Evolutionary conservation across 768 basidiomycete genomes (phyloP).

Genomic region (Sistotremastrum suecicum): DNA sequence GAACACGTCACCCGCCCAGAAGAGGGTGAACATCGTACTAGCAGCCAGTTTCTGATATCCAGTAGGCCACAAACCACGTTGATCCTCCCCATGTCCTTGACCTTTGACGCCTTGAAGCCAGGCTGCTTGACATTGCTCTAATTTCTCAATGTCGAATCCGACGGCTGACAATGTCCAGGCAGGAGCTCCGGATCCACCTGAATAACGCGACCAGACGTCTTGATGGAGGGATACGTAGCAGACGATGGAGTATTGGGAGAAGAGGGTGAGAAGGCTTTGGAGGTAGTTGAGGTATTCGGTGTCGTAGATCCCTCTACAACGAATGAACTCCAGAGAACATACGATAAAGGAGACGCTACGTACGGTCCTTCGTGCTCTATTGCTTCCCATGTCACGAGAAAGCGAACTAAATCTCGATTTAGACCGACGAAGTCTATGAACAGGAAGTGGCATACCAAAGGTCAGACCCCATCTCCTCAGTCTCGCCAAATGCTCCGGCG

Average conservation of each 20-base stretch:
- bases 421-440: background rate
- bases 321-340: background rate
- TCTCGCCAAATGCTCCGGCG: slow-evolving; percentile 69
- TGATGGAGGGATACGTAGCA: slow-evolving; percentile 81
- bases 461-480: slow-evolving; percentile 79
- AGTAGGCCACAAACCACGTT: slow-evolving; percentile 82
- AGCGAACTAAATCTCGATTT: slow-evolving; percentile 43
- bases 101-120: slow-evolving; percentile 74
- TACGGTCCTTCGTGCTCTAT: slow-evolving; percentile 89
- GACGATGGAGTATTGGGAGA: slow-evolving; percentile 58
- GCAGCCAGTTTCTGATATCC: slow-evolving; percentile 92
- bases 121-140: slow-evolving; percentile 77
- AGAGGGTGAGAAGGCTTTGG: slow-evolving; percentile 45
- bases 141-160: slow-evolving; percentile 68
- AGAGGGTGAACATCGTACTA: slow-evolving; percentile 80
- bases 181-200: slow-evolving; percentile 91
- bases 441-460: slow-evolving; percentile 44
- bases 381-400: slow-evolving; percentile 95
- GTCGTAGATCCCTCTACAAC: slow-evolving; percentile 67
- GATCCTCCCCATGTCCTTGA: slow-evolving; percentile 60
- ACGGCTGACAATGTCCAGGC: slow-evolving; percentile 85
- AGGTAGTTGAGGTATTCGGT: slow-evolving; percentile 71
- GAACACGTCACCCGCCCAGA: slow-evolving; percentile 87
- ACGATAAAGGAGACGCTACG: slow-evolving; percentile 18
- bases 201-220: slow-evolving; percentile 92